Conservation (phyloP, 768 basidiomycete genomes). For the Leccinellum rugosiceps region DNA sequence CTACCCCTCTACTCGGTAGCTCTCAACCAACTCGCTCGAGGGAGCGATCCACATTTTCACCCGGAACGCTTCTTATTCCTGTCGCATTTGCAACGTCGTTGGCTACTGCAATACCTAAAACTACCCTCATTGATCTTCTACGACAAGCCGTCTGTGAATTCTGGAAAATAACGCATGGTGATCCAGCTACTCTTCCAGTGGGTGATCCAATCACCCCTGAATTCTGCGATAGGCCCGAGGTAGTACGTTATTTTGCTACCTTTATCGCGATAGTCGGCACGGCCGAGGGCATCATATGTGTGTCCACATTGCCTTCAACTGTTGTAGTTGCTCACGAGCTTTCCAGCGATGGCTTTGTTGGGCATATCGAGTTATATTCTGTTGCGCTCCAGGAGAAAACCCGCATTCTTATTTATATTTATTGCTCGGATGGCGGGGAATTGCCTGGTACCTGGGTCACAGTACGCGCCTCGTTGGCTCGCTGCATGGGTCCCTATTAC, state of each 20-base stretch:
- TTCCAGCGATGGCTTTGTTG: constrained; percentile 24
- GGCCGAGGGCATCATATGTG: constrained; percentile 20
- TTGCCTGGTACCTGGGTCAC: constrained; percentile 16
- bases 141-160: constrained; percentile 25
- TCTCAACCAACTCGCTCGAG: background rate
- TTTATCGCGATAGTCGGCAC: constrained; percentile 13
- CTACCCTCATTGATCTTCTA: constrained; percentile 25
- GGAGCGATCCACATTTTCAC: constrained; percentile 2
- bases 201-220: constrained; percentile 3
- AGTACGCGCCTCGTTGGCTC: constrained; percentile 11
- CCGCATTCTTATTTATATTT: constrained; percentile 14
- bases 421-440: background rate
- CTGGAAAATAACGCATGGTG: constrained; percentile 17
- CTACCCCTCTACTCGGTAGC: constrained; percentile 6
- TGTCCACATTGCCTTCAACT: background rate
- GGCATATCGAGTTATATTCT: constrained; percentile 21
- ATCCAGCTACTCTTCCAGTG: background rate
- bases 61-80: constrained; percentile 24
- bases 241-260: constrained; percentile 23
- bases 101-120: constrained; percentile 18
- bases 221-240: constrained; percentile 20
- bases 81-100: constrained; percentile 23
- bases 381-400: constrained; percentile 28
- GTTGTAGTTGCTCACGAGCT: background rate
- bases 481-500: constrained; percentile 11